phyloP scores from a whole-genome alignment of 805 yeast species.

The Barnettozyma siamensis region DNA sequence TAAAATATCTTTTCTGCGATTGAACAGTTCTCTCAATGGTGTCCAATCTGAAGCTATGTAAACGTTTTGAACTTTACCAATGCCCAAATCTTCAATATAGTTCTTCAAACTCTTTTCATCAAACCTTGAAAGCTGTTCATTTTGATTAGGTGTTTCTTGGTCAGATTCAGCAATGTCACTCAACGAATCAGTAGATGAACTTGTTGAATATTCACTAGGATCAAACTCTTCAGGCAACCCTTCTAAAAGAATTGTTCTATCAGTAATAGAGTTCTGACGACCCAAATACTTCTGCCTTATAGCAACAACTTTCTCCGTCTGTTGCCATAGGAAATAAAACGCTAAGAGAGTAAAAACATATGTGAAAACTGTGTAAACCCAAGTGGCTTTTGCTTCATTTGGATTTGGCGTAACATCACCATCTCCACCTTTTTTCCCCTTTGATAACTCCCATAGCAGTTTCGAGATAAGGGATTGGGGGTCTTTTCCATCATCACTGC shows the following conservation, averaged over 20 bases:
- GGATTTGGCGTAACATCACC: slow-evolving; percentile 35
- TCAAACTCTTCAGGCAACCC: slow-evolving; percentile 84
- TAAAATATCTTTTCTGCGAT: slow-evolving; percentile 48
- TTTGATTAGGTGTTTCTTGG: background rate
- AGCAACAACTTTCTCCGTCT: slow-evolving; percentile 66
- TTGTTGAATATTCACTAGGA: slow-evolving; percentile 19
- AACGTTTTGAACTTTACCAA: slow-evolving; percentile 74
- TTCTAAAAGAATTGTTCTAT: slow-evolving; percentile 78
- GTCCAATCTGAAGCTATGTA: slow-evolving; percentile 86
- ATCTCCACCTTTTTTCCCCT: slow-evolving; percentile 19
- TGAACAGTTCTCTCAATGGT: slow-evolving; percentile 55
- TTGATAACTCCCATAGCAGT: too few species aligned
- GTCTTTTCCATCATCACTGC: slow-evolving; percentile 1
- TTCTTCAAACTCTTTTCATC: slow-evolving; percentile 61
- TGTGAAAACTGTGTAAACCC: slow-evolving; percentile 87
- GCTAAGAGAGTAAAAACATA: slow-evolving; percentile 75
- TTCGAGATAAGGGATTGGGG: background rate
- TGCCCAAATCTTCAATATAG: slow-evolving; percentile 71
- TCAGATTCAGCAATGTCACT: background rate
- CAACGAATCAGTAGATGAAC: slow-evolving; percentile 11
- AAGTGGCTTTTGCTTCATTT: slow-evolving; percentile 50
- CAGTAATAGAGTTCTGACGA: slow-evolving; percentile 82
- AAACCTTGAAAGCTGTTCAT: slow-evolving; percentile 8
- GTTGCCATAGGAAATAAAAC: slow-evolving; percentile 55
- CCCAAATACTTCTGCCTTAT: slow-evolving; percentile 83